Evolutionary conservation across 2,329 filamentous ascomycete genomes (phyloP).

Genomic region (Trichoderma sp.): DNA sequence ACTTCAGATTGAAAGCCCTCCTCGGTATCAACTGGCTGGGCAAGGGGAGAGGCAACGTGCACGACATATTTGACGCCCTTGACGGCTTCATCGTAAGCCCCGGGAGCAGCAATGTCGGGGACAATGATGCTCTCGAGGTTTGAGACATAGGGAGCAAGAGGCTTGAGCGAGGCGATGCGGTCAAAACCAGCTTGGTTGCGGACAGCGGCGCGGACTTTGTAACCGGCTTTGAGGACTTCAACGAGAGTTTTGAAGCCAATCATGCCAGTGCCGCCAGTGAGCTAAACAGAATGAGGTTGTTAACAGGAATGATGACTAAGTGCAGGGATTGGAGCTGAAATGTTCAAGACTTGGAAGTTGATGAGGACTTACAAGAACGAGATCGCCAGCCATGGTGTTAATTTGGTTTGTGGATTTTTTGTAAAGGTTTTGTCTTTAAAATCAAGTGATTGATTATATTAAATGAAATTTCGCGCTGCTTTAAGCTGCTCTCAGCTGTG

Average conservation of each 20-base stretch:
- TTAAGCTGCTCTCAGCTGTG: not conserved
- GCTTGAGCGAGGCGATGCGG: constrained; percentile 25
- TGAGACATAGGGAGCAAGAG: constrained; percentile 13
- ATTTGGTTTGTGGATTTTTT: not conserved
- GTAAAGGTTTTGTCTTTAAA: not conserved
- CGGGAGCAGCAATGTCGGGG: constrained; percentile 39
- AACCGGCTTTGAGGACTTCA: constrained; percentile 31
- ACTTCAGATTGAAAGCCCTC: constrained; percentile 28
- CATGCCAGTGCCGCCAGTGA: constrained; percentile 38
- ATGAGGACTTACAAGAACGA: constrained; percentile 17
- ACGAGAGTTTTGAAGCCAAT: constrained; percentile 36
- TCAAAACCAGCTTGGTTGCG: constrained; percentile 30
- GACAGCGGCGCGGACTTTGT: constrained; percentile 36
- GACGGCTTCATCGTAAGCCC: constrained; percentile 45
- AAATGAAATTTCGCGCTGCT: too few relatives aligned
- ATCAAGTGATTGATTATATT: not conserved
- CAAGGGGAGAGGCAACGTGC: constrained; percentile 35
- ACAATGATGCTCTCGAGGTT: constrained; percentile 37
- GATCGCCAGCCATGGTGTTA: constrained; percentile 21
- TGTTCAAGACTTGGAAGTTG: not conserved
- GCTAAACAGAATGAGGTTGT: not conserved
- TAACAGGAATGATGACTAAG: not conserved
- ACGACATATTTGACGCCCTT: constrained; percentile 42
- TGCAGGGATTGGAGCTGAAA: not conserved
- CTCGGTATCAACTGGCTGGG: not conserved